Conservation (phyloP, 1,139 yeast genomes). For the Martiniozyma asiatica region DNA sequence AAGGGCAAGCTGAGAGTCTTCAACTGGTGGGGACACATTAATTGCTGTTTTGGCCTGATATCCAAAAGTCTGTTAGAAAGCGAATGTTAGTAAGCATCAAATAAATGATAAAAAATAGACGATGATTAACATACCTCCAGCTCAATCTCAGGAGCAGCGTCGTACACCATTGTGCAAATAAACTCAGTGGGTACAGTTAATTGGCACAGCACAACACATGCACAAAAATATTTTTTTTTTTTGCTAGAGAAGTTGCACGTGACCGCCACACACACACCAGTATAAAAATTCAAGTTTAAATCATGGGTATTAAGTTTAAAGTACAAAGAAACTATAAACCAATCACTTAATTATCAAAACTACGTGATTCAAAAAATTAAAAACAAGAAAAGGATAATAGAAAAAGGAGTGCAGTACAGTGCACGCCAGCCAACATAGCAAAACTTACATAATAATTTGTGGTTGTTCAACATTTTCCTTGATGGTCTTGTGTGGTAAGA, state of each 20-base stretch:
- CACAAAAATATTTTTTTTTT: too few species aligned
- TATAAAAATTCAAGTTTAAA: too few species aligned
- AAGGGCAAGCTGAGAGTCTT: too few species aligned
- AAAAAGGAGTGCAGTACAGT: neutral
- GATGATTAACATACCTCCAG: slow-evolving; percentile 12
- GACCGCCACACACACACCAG: too few species aligned
- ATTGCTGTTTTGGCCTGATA: slow-evolving; percentile 17
- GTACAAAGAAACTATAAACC: too few species aligned
- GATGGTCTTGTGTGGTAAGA: slow-evolving; percentile 95
- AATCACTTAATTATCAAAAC: neutral
- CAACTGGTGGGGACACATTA: slow-evolving; percentile 11
- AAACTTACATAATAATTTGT: slow-evolving; percentile 79
- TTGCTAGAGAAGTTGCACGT: too few species aligned
- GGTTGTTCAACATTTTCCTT: slow-evolving; percentile 95
- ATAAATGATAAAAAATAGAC: neutral
- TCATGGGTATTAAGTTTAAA: too few species aligned
- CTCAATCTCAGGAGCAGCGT: slow-evolving; percentile 11
- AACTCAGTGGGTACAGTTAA: too few species aligned
- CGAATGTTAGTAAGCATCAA: slow-evolving; percentile 6
- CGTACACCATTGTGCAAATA: slow-evolving; percentile 5
- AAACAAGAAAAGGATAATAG: slow-evolving; percentile 1
- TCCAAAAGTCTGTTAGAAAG: slow-evolving; percentile 15
- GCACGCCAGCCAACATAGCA: too few species aligned
- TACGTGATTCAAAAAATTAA: neutral
- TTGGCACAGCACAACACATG: too few species aligned